phyloP scores from a whole-genome alignment of 31 red algal species.

The Odonthalia washingtoniensis region DNA sequence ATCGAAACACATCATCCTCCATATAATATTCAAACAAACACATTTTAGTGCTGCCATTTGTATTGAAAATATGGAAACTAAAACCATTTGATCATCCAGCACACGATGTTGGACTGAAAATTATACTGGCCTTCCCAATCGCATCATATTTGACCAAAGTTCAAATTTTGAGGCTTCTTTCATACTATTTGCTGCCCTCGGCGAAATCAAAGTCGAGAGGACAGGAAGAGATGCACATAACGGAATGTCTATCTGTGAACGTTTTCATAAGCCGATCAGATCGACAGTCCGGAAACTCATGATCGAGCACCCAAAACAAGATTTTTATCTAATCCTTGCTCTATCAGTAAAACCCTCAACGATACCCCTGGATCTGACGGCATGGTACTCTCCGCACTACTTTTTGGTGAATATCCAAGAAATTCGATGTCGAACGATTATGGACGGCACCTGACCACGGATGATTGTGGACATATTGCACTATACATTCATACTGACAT shows the following conservation, averaged over 20 bases:
- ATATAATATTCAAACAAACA: conserved; percentile 32
- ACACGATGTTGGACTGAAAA: conserved; percentile 6
- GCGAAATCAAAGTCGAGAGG: conserved; percentile 24
- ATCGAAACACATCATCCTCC: too few species aligned
- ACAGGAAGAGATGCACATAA: conserved; percentile 33
- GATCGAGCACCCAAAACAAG: too few species aligned
- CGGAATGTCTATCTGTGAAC: conserved; percentile 31
- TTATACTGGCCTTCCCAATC: conserved; percentile 44
- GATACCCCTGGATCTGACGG: conserved; percentile 36
- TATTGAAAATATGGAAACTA: background rate
- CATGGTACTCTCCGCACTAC: conserved; percentile 41
- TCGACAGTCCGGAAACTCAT: conserved; percentile 40
- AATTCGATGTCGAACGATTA: background rate
- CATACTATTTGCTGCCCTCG: background rate
- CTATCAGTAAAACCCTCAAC: conserved; percentile 44
- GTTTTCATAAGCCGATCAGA: conserved; percentile 41
- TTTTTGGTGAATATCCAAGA: conserved; percentile 38
- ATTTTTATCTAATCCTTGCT: background rate
- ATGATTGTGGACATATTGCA: too few species aligned
- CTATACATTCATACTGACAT: too few species aligned
- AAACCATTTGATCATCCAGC: background rate
- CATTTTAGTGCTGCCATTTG: too few species aligned
- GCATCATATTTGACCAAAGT: too few species aligned
- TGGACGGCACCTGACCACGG: too few species aligned
- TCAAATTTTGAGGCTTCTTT: conserved; percentile 24